Base-by-base conservation (phyloP, 306 rosid genomes). In the Arachis hypogaea region DNA sequence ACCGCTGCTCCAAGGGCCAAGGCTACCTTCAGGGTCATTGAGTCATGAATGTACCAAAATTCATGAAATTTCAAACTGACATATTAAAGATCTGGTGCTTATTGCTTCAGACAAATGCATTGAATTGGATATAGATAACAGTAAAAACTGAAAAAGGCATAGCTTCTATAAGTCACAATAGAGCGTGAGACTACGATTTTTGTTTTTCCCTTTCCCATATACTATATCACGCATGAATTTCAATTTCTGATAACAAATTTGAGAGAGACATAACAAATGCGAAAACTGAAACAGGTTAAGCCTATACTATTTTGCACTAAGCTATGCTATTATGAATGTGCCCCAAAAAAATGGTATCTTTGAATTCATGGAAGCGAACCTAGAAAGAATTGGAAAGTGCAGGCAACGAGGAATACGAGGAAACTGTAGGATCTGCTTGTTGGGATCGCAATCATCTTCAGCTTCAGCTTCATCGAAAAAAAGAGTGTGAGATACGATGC, bases 361-460 rank as follows among this genome's bases (percentile, higher is more conserved):
- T 33, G 38, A 33, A 33, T 33, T 33, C 0, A 4, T 4, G 38
- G 38, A 43, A 43, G 7, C 46, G 51, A 46, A 88, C 93, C 93
- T 71, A 76, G 69, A 69, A 78, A 6, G 77, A 86, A 80, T 60
- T 78, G 86, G 8, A 78, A 76, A 29, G 74, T 84, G 74, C 74
- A 61, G 11, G 76, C 68, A 66, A 81, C 69, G 63, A 81, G 46
- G 59, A 86, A 63, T 1, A 75, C 7, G 63, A 80, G 36, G 42
- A 80, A 84, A 64, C 38, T 56, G 59, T 63, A 72, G 59, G 83
- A 77, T 78, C 85, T 82, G 84, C 73, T 14, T 57, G 77, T 67
- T 18, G 65, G 72, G 78, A 79, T 60, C 69, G 36, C 73, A 71
- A 47, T 82, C 92, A 87, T 87, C 72, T 77, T 83, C 68, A 58